Conservation (phyloP, 2,329 filamentous ascomycete species). For the Graphilbum fragrans region DNA sequence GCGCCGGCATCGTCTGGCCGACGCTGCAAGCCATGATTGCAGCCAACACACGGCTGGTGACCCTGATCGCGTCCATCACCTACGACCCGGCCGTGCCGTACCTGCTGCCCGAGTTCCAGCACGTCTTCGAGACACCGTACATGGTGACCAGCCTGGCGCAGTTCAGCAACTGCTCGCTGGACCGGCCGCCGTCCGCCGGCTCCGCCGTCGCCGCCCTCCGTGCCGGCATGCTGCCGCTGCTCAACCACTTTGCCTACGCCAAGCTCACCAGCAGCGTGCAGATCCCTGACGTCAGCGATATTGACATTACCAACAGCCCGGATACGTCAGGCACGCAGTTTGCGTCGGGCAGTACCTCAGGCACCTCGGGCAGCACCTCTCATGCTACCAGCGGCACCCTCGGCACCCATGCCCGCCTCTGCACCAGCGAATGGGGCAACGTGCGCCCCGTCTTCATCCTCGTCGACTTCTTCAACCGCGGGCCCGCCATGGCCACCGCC, state of each 20-base stretch:
- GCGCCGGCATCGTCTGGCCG: too few relatives aligned
- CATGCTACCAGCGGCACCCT: slow-evolving; percentile 35
- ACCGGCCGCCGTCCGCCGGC: slow-evolving; percentile 46
- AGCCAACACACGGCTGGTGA: slow-evolving; percentile 51
- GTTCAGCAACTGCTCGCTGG: slow-evolving; percentile 57
- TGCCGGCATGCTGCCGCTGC: slow-evolving; percentile 52
- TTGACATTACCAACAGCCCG: slow-evolving; percentile 54
- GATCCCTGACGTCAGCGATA: slow-evolving; percentile 47
- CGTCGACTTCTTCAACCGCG: slow-evolving; percentile 70
- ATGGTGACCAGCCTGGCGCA: slow-evolving; percentile 47
- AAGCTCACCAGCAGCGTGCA: slow-evolving; percentile 39
- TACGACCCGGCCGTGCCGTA: slow-evolving; percentile 34
- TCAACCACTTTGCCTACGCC: slow-evolving; percentile 72
- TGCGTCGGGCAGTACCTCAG: too few relatives aligned
- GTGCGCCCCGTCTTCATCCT: slow-evolving; percentile 58
- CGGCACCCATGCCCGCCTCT: slow-evolving; percentile 41
- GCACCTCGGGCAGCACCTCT: not conserved
- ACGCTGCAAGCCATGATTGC: slow-evolving; percentile 59
- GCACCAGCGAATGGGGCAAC: slow-evolving; percentile 45
- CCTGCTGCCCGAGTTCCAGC: slow-evolving; percentile 50
- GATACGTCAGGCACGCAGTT: slow-evolving; percentile 26
- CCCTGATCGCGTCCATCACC: slow-evolving; percentile 50
- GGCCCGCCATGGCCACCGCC: slow-evolving; percentile 55
- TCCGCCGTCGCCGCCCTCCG: slow-evolving; percentile 39
- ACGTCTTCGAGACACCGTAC: slow-evolving; percentile 63